Percentiles rank a stretch among this genome's conserved stretches.
phyloP scores from a whole-genome alignment of 495 filamentous ascomycete species.

The Glutinoglossum americanum region DNA sequence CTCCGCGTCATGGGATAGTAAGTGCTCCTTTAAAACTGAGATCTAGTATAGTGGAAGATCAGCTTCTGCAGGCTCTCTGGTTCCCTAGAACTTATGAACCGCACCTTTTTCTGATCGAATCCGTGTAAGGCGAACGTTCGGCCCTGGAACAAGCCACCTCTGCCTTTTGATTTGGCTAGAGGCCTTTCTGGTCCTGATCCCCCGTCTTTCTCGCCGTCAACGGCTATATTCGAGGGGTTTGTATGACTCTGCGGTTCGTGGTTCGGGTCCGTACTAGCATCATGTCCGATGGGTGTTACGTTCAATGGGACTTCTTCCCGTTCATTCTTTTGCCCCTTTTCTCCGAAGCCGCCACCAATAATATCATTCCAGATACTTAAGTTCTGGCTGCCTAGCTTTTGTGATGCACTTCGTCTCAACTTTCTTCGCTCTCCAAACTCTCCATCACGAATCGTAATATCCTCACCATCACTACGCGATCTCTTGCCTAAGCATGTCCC shows the following conservation, averaged over 20 bases:
- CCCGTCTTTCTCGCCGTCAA: not conserved
- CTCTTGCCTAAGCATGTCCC: conserved; percentile 24
- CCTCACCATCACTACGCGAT: conserved; percentile 14
- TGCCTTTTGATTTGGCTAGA: not conserved
- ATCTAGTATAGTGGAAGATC: conserved; percentile 15
- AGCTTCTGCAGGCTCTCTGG: not conserved
- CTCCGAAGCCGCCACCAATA: conserved; percentile 29
- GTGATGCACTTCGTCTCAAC: conserved; percentile 59
- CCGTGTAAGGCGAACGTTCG: conserved; percentile 43
- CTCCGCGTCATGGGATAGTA: conserved; percentile 30
- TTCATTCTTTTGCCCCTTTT: conserved; percentile 15
- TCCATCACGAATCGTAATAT: conserved; percentile 2
- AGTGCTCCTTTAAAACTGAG: conserved; percentile 26
- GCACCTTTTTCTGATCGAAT: conserved; percentile 34
- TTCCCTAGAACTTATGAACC: not conserved
- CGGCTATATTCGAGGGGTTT: too few relatives aligned
- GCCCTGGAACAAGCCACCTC: conserved; percentile 26
- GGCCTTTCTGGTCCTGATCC: not conserved
- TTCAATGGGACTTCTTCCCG: conserved; percentile 13
- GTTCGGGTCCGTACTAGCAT: not conserved
- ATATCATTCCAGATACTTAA: conserved; percentile 78
- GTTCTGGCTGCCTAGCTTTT: conserved; percentile 56
- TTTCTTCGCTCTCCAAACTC: conserved; percentile 37
- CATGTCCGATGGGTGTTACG: not conserved
- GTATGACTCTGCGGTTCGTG: not conserved